These are phyloP conservation scores for Phialophora chinensis DNA, from an alignment of 2,329 filamentous ascomycete genomes.

Conservation along the genomic window DNA sequence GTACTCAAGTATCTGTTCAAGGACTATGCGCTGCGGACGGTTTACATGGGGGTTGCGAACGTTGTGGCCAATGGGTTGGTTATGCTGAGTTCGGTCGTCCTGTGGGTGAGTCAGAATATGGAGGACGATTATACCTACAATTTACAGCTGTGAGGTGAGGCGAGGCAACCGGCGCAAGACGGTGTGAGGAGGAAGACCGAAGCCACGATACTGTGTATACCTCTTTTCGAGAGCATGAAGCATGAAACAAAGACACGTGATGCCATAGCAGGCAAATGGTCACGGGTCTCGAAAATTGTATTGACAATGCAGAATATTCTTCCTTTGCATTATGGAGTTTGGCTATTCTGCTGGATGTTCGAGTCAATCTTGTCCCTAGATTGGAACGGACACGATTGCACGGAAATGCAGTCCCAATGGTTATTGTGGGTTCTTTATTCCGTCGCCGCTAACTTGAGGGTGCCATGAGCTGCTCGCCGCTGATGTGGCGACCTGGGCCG, in stretches of 20 bases:
- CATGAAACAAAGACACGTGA: background rate
- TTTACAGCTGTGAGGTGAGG: slow-evolving; percentile 60
- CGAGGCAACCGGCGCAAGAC: background rate
- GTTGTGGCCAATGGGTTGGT: slow-evolving; percentile 68
- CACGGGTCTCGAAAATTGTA: background rate
- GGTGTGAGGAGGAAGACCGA: background rate
- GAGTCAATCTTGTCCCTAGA: background rate
- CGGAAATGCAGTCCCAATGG: background rate
- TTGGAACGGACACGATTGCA: background rate
- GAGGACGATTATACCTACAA: slow-evolving; percentile 76
- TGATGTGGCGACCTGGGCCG: background rate
- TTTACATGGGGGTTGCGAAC: slow-evolving; percentile 72
- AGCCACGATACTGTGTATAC: background rate
- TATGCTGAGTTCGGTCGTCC: slow-evolving; percentile 70
- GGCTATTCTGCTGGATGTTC: background rate
- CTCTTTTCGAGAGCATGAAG: background rate
- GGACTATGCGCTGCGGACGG: slow-evolving; percentile 64
- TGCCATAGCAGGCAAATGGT: slow-evolving; percentile 1
- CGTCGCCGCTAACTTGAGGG: background rate
- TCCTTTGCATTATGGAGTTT: background rate
- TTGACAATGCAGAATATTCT: slow-evolving; percentile 1
- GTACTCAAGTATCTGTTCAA: slow-evolving; percentile 71
- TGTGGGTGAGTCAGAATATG: slow-evolving; percentile 75
- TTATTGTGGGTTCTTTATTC: background rate
- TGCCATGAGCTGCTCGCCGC: background rate